Base-by-base conservation (phyloP, 2,329 filamentous ascomycete genomes). In the Colletotrichum noveboracense region DNA sequence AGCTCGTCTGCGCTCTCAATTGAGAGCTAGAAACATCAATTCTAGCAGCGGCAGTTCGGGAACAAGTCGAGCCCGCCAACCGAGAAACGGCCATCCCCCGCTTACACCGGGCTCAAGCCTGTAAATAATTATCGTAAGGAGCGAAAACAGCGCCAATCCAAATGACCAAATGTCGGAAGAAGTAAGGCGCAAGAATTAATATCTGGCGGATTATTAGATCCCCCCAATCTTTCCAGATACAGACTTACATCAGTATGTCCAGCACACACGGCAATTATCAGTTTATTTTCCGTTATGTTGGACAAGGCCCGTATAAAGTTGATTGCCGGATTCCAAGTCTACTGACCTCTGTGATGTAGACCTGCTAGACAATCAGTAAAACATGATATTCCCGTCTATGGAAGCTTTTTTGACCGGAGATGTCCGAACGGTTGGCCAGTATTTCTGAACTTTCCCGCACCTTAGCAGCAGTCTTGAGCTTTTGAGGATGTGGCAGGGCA, bases 211-310 rank as follows among this genome's bases (percentile, higher is more conserved):
- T 21, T 52, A 52, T 52, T 52, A 52, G 43, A 52, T 52, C n/a
- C n/a, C 12, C 43, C 1, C 43, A 21, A 13, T 52, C 12, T 24
- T 52, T 12, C n/a, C 43, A 52, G 43, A 52, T 52, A 7, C n/a
- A 3, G 43, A 21, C n/a, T 13, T 0, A 7, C 5, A 21, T 52
- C 2, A 13, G 43, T 0, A 21, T 21, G 43, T 1, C 3, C 43
- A 52, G 6, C 10, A 13, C 12, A 52, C n/a, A 24, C 2, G n/a
- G 43, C 43, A 52, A 52, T 52, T 21, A 13, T 52, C 10, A 21
- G 10, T 4, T 13, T 52, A 5, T 21, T 52, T 7, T 52, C 4
- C n/a, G 0, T n/a, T 1, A 13, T 21, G 43, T 7, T 13, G 0
- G n/a, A 52, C 6, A 13, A 7, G n/a, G n/a, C n/a, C 1, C 0